Evolutionary conservation across 2,329 filamentous ascomycete genomes (phyloP).

Genomic region (Epichloe brachyelytri): DNA sequence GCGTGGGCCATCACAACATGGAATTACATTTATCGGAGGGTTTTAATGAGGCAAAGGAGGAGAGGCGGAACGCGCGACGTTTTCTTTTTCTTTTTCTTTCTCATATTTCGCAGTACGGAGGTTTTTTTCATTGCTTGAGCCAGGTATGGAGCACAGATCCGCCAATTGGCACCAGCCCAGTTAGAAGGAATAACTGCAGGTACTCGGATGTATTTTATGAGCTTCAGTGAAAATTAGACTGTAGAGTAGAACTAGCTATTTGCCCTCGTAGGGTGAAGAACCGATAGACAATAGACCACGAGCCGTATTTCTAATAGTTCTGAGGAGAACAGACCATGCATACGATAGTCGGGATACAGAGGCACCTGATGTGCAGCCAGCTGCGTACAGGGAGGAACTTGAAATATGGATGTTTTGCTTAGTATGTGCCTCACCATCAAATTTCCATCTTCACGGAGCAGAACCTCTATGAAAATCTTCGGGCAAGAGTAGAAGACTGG

Average conservation of each 20-base stretch:
- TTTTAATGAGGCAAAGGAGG: not conserved
- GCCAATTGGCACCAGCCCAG: not conserved
- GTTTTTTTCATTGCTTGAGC: conserved; percentile 1
- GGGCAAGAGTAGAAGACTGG: conserved; percentile 50
- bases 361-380: not conserved
- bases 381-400: no score
- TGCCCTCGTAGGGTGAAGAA: conserved; percentile 5
- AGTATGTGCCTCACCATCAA: conserved; percentile 74
- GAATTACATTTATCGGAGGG: conserved; percentile 2
- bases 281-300: conserved; percentile 8
- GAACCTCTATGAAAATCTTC: conserved; percentile 62
- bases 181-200: not conserved
- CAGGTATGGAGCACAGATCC: not conserved
- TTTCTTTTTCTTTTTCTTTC: conserved; percentile 1
- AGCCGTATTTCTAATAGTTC: conserved; percentile 3
- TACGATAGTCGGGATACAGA: no score
- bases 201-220: conserved; percentile 5
- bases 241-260: conserved; percentile 8
- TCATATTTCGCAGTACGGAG: not conserved
- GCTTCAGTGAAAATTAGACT: conserved; percentile 6
- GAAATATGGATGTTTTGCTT: not conserved
- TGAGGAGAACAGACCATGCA: not conserved
- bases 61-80: not conserved
- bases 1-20: not conserved
- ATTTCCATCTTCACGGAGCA: conserved; percentile 55